A percentile compares a stretch with the other conserved stretches of the same genome.
Conservation (phyloP, 257 asterid genomes). For the Nicotiana undulata region DNA sequence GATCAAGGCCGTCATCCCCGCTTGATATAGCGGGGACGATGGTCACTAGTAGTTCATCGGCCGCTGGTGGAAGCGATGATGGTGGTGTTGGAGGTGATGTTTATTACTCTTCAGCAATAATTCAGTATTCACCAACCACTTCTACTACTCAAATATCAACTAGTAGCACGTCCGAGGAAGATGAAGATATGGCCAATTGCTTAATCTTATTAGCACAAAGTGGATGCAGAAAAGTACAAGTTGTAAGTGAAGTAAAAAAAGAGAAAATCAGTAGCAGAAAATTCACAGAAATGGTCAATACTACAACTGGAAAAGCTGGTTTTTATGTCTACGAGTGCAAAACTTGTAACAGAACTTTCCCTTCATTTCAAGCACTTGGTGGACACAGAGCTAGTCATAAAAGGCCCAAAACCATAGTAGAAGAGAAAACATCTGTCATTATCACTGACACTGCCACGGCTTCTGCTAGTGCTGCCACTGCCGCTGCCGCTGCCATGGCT, state of each 20-base stretch:
- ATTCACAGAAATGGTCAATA: constrained; percentile 35
- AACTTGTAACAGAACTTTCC: constrained; percentile 58
- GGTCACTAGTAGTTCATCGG: not conserved
- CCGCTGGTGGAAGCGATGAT: not conserved
- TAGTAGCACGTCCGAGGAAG: constrained; percentile 33
- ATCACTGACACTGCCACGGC: not conserved
- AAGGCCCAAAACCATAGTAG: constrained; percentile 33
- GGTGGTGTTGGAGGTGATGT: not conserved
- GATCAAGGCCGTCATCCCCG: not conserved
- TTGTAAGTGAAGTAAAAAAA: not conserved
- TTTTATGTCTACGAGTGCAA: constrained; percentile 64
- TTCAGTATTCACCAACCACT: constrained; percentile 6
- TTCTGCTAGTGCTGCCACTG: not conserved
- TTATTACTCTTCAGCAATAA: not conserved
- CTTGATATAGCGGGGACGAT: not conserved
- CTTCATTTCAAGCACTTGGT: constrained; percentile 84
- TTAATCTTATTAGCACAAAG: constrained; percentile 76
- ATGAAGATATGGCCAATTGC: constrained; percentile 85
- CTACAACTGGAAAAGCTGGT: constrained; percentile 8
- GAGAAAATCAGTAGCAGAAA: constrained; percentile 29
- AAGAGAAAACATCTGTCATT: not conserved
- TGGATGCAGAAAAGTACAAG: constrained; percentile 9
- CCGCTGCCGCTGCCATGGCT: not conserved
- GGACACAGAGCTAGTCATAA: constrained; percentile 90
- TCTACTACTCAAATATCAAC: constrained; percentile 21